These are phyloP conservation scores for Arachnomyces sp. DNA, from an alignment of 2,329 filamentous ascomycete genomes.

Conservation along the genomic window DNA sequence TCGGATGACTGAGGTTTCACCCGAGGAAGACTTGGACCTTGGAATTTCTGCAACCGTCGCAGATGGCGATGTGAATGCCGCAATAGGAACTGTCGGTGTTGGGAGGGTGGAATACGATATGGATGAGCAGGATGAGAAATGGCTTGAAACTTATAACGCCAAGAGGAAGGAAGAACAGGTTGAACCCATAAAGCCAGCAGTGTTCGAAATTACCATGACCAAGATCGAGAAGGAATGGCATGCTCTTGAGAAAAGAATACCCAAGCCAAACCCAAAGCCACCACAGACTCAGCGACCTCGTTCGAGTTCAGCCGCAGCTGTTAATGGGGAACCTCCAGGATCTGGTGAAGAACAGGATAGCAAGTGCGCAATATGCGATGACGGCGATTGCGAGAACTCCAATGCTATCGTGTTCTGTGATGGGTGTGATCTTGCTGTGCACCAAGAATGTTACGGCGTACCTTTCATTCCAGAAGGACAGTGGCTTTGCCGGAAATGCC, in stretches of 20 bases:
- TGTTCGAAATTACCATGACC: conserved; percentile 96
- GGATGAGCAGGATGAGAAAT: conserved; percentile 98
- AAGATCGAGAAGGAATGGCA: conserved; percentile 99
- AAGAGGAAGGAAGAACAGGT: conserved; percentile 65
- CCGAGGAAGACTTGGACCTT: conserved; percentile 56
- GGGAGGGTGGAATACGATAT: conserved; percentile 97
- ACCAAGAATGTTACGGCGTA: conserved; percentile 98
- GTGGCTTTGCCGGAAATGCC: conserved; percentile 95
- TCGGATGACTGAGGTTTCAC: conserved; percentile 52
- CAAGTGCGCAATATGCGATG: conserved; percentile 95
- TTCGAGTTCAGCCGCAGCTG: conserved; percentile 87
- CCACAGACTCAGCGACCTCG: conserved; percentile 88
- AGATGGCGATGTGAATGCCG: conserved; percentile 51
- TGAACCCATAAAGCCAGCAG: conserved; percentile 78
- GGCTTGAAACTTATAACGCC: conserved; percentile 76
- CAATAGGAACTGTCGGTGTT: conserved; percentile 46
- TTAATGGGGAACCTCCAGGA: conserved; percentile 80
- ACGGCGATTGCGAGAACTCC: conserved; percentile 98
- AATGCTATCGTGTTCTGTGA: conserved; percentile 99
- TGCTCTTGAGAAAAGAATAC: conserved; percentile 88
- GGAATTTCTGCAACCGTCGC: conserved; percentile 42
- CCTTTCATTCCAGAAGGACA: conserved; percentile 98
- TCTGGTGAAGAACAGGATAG: conserved; percentile 88
- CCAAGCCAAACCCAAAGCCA: conserved; percentile 92
- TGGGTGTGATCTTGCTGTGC: conserved; percentile 91